Evolutionary conservation across 2,329 filamentous ascomycete genomes (phyloP), one percentile per base, ranked within the genome.

Genomic region (Calonectria leucothoes): DNA sequence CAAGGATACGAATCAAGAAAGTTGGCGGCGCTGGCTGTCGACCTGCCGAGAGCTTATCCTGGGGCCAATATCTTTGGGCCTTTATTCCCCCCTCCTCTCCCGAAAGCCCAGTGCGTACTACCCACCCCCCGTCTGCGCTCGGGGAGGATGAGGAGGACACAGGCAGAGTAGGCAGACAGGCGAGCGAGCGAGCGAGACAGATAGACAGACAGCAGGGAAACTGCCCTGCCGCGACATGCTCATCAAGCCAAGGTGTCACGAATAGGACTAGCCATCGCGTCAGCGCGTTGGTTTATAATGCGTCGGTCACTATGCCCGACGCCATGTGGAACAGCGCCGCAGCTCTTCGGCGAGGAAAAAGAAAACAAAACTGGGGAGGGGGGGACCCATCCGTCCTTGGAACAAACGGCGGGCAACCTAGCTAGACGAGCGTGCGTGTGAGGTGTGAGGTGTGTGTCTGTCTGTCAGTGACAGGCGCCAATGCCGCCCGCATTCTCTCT

Each of bases 1-100:
- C 48, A 67, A 67, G 65, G 65, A 45, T 67, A 51, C 35, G 23
- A 67, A 61, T 61, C 51, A 61, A 49, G 66, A 69, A 69, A 69
- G 52, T 61, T 49, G 52, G 52, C 52, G 52, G 52, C 52, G 51
- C 49, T 29, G 25, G 52, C 65, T 45, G 27, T 68, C 51, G 39
- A 68, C 45, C 64, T 51, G 42, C 55, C 55, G 55, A 33, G 55
- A 59, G 55, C 55, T 39, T 59, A 59, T 66, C 49, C 48, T 66
- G 33, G 64, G 64, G 31, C 23, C 45, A 52, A 25, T 66, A 11
- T 65, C 39, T 51, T 33, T 59, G 15, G 55, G 33, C 14, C 55
- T 59, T 39, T 27, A 37, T 27, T 7, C 55, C 33, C 33, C 33
- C n/a, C 55, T 33, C n/a, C 29, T 15, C n/a, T n/a, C n/a, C n/a